A percentile compares a stretch with the other conserved stretches of the same genome.
Conservation (phyloP, 179 eudicot species). For the Beta lomatogona region DNA sequence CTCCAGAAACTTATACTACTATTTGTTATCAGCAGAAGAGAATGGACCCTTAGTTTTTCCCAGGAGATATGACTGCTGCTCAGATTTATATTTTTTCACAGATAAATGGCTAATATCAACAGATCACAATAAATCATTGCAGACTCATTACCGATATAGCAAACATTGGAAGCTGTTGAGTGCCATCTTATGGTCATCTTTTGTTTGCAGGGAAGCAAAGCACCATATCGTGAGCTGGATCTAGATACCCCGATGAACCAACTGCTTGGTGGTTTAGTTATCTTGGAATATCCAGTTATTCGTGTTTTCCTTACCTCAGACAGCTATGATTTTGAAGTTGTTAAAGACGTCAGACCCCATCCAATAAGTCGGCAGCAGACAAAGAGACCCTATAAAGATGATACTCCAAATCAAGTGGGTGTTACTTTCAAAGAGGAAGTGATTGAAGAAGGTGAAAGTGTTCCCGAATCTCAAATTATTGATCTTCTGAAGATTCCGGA, state of each 20-base stretch:
- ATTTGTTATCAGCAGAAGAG: no score
- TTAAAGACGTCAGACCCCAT: constrained; percentile 39
- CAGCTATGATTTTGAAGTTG: constrained; percentile 59
- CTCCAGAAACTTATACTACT: no score
- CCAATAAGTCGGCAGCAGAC: constrained; percentile 26
- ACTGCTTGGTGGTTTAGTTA: constrained; percentile 54
- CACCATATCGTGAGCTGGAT: constrained; percentile 72
- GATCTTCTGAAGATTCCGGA: constrained; percentile 48
- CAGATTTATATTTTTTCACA: no score
- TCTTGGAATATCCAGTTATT: constrained; percentile 83
- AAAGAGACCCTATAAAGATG: constrained; percentile 38
- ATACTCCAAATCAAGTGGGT: constrained; percentile 44
- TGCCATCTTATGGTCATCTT: constrained; percentile 12
- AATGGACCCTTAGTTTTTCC: no score
- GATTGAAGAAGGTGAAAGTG: constrained; percentile 51
- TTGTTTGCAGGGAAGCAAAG: constrained; percentile 54
- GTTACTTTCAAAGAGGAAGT: constrained; percentile 76
- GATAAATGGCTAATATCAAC: no score
- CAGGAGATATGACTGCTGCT: no score
- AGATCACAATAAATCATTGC: no score
- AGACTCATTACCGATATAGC: neutral
- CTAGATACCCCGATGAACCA: constrained; percentile 57
- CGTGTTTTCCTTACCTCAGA: constrained; percentile 76
- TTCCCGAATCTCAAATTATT: constrained; percentile 50
- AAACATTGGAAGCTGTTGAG: neutral